A percentile compares a stretch with the other conserved stretches of the same genome.
These are phyloP conservation scores for Candida chauliodis DNA, from an alignment of 805 yeast species.

Conservation along the genomic window DNA sequence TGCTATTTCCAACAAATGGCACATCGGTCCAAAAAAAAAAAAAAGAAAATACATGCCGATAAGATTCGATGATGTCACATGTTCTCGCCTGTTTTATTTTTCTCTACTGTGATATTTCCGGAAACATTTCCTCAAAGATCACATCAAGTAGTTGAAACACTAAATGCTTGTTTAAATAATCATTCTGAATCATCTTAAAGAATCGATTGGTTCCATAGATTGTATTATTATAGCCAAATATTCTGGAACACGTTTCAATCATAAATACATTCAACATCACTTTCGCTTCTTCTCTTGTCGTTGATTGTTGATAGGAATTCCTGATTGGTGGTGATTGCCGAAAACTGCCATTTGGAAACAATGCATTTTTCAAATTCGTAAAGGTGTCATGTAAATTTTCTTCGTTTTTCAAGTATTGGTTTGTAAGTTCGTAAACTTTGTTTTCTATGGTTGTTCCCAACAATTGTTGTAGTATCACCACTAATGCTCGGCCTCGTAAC, in stretches of 20 bases:
- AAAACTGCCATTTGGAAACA: conserved; percentile 48
- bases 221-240: conserved; percentile 69
- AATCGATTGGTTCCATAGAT: conserved; percentile 56
- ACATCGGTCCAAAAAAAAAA: conserved; percentile 1
- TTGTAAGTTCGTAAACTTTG: conserved; percentile 47
- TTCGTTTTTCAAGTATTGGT: conserved; percentile 35
- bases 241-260: conserved; percentile 61
- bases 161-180: conserved; percentile 62
- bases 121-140: conserved; percentile 45
- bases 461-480: conserved; percentile 77
- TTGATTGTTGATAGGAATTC: conserved; percentile 47
- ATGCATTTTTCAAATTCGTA: conserved; percentile 17
- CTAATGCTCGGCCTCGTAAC: conserved; percentile 81
- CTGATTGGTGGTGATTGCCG: conserved; percentile 45
- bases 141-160: conserved; percentile 58
- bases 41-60: not conserved
- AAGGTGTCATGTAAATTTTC: conserved; percentile 41
- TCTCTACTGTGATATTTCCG: too few relatives aligned
- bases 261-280: conserved; percentile 54
- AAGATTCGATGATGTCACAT: too few relatives aligned
- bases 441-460: conserved; percentile 86
- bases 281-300: conserved; percentile 56
- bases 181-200: conserved; percentile 72
- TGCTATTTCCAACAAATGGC: too few relatives aligned
- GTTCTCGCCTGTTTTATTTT: too few relatives aligned